These are phyloP conservation scores for Perkinsus olseni DNA, from an alignment of 169 alveolate genomes.

Conservation along the genomic window DNA sequence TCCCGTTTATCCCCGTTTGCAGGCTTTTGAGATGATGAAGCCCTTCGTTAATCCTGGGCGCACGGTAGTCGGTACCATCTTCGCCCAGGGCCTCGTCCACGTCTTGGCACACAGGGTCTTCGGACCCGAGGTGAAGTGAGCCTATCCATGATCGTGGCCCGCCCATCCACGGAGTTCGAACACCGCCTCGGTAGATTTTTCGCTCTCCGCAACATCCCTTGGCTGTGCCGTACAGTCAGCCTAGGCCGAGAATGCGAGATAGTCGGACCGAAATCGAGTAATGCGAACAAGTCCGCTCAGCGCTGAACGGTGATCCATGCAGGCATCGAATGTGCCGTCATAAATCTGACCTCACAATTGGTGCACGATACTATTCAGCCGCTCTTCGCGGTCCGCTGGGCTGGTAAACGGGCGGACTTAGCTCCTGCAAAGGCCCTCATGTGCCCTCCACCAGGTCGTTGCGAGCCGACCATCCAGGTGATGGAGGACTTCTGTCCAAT, in stretches of 20 bases:
- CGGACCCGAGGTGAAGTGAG: neutral
- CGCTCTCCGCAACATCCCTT: constrained; percentile 29
- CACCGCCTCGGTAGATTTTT: constrained; percentile 5
- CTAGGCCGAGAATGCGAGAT: neutral
- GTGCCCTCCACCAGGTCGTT: neutral
- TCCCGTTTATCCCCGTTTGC: too few species aligned
- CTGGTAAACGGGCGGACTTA: neutral
- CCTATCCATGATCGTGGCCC: too few species aligned
- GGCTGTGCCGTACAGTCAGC: constrained; percentile 11
- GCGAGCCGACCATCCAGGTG: neutral
- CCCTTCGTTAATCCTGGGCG: neutral
- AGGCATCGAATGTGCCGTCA: neutral
- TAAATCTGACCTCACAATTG: neutral
- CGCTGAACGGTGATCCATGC: neutral
- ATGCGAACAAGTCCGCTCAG: neutral
- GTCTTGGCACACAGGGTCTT: neutral
- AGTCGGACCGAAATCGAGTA: neutral
- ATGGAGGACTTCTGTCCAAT: constrained; percentile 24
- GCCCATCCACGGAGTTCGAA: too few species aligned
- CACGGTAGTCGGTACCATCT: neutral
- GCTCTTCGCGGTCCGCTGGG: neutral
- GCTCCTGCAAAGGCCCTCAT: neutral
- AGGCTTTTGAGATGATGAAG: neutral
- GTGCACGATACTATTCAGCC: neutral
- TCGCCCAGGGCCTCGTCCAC: constrained; percentile 2